A percentile compares a stretch with the other conserved stretches of the same genome.
These are phyloP conservation scores for Alternaria postmessia DNA, from an alignment of 2,329 filamentous ascomycete genomes.

Conservation along the genomic window DNA sequence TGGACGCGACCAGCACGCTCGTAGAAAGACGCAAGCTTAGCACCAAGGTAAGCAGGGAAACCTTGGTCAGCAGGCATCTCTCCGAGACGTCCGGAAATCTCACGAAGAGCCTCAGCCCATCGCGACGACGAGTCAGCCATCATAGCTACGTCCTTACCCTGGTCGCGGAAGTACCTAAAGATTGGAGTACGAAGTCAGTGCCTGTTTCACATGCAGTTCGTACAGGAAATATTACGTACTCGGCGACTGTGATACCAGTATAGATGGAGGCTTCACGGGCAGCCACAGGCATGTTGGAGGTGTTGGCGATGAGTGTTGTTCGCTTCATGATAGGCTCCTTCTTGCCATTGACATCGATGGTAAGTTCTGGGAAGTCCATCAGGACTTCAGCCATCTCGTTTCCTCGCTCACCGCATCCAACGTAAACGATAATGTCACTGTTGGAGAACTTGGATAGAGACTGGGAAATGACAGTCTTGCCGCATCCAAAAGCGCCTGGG, in stretches of 20 bases:
- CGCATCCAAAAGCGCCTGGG: slow-evolving; percentile 96
- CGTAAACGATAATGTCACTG: slow-evolving; percentile 98
- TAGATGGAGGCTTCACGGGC: slow-evolving; percentile 99
- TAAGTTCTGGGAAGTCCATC: slow-evolving; percentile 99
- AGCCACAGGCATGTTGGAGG: slow-evolving; percentile 99
- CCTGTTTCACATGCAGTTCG: too few relatives aligned
- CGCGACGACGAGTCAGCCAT: slow-evolving; percentile 99
- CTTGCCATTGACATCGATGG: slow-evolving; percentile 91
- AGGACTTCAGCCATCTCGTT: slow-evolving; percentile 99
- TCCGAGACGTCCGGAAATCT: slow-evolving; percentile 96
- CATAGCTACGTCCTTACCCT: slow-evolving; percentile 98
- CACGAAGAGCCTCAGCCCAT: slow-evolving; percentile 98
- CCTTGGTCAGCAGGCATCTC: slow-evolving; percentile 99
- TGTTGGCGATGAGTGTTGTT: slow-evolving; percentile 97
- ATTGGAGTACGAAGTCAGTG: too few relatives aligned
- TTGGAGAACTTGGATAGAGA: slow-evolving; percentile 99
- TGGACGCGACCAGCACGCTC: slow-evolving; percentile 92
- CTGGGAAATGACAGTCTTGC: slow-evolving; percentile 99
- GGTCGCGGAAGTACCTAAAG: slow-evolving; percentile 82
- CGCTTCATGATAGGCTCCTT: slow-evolving; percentile 99
- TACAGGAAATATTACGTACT: not conserved
- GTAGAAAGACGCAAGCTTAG: slow-evolving; percentile 98
- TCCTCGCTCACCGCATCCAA: slow-evolving; percentile 89
- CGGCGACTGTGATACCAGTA: slow-evolving; percentile 77
- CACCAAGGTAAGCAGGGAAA: slow-evolving; percentile 96